phyloP scores from a whole-genome alignment of 1,284 basidiomycete species.

The Golubevia pallescens region DNA sequence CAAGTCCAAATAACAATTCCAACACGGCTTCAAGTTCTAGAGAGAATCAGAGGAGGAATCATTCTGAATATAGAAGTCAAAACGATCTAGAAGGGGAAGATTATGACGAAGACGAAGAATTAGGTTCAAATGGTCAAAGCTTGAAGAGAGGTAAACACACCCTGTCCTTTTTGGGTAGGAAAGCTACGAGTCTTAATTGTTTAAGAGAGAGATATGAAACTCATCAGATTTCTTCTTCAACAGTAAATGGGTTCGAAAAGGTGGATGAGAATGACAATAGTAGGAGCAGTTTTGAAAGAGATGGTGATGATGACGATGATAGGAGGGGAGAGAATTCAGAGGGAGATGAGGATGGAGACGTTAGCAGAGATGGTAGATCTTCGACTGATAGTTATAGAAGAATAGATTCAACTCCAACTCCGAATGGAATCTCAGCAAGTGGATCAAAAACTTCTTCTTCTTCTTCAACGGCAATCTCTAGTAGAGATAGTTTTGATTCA shows the following conservation, averaged over 20 bases:
- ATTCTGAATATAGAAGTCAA: conserved; percentile 3
- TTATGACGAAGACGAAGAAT: conserved; percentile 5
- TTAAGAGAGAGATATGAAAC: conserved; percentile 55
- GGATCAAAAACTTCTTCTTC: no score
- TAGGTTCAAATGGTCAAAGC: neutral
- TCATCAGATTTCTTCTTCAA: conserved; percentile 26
- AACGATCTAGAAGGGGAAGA: conserved; percentile 11
- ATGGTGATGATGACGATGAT: conserved; percentile 8
- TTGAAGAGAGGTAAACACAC: conserved; percentile 66
- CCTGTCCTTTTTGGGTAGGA: conserved; percentile 67
- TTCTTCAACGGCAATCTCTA: no score
- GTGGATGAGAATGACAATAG: conserved; percentile 30
- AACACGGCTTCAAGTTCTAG: no score
- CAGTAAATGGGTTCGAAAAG: conserved; percentile 20
- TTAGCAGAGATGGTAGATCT: conserved; percentile 11
- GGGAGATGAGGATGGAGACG: conserved; percentile 18
- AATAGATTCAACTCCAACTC: neutral
- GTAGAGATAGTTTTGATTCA: no score
- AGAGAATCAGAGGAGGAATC: neutral
- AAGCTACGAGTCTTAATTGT: conserved; percentile 66
- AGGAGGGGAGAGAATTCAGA: conserved; percentile 6
- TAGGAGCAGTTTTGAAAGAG: no score
- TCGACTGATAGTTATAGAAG: neutral
- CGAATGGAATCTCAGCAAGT: neutral
- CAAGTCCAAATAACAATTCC: no score